A percentile compares a stretch with the other conserved stretches of the same genome.
Conservation (phyloP, 805 yeast genomes). For the Sungouiozyma intestinalis region DNA sequence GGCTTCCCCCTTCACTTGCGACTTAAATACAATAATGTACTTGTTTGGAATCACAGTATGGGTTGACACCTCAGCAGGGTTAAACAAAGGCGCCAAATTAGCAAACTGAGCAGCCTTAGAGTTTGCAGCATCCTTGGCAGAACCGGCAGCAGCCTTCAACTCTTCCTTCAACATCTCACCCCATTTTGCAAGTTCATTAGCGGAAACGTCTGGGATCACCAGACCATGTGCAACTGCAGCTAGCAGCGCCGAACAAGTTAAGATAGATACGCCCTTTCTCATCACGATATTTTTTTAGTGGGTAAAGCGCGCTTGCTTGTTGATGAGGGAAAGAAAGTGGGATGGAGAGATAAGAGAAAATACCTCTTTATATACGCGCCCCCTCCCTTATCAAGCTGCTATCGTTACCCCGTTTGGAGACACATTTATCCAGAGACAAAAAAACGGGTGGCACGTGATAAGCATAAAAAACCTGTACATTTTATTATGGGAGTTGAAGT, state of each 20-base stretch:
- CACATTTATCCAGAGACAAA: neutral
- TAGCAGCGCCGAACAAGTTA: conserved; percentile 26
- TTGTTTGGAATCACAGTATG: conserved; percentile 51
- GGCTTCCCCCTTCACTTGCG: conserved; percentile 42
- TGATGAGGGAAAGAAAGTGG: neutral
- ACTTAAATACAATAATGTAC: conserved; percentile 80
- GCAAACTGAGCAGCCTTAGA: neutral
- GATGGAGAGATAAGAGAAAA: neutral
- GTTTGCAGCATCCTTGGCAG: neutral
- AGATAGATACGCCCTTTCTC: conserved; percentile 16
- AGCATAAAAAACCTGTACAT: neutral
- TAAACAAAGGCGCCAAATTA: neutral
- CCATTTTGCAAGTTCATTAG: neutral
- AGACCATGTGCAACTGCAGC: conserved; percentile 39
- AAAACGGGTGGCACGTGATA: neutral
- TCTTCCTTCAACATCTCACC: neutral
- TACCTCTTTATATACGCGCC: neutral
- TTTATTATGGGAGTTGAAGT: neutral
- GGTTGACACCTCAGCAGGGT: neutral
- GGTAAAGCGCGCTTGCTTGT: neutral
- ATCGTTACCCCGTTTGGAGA: neutral
- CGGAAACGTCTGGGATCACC: conserved; percentile 46
- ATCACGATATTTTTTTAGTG: conserved; percentile 5
- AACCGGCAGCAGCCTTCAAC: neutral
- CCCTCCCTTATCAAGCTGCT: neutral